These are phyloP conservation scores for Puccinia novopanici DNA, from an alignment of 1,284 basidiomycete genomes.

Conservation along the genomic window DNA sequence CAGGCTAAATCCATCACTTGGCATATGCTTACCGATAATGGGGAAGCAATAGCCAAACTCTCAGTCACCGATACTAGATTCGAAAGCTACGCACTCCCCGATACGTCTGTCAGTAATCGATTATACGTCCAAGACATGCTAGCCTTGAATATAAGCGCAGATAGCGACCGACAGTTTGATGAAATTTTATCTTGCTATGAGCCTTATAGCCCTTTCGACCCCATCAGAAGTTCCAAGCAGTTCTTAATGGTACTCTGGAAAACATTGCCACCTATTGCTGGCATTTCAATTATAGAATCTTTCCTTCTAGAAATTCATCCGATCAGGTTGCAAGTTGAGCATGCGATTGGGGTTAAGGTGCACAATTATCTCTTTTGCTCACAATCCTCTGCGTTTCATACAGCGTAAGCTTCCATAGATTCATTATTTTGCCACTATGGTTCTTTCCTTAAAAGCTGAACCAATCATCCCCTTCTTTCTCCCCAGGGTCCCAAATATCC, in stretches of 20 bases:
- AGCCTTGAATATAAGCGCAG: constrained; percentile 82
- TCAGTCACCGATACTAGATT: constrained; percentile 78
- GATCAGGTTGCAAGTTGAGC: constrained; percentile 81
- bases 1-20: constrained; percentile 86
- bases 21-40: constrained; percentile 81
- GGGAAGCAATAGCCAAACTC: constrained; percentile 79
- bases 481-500: constrained; percentile 51
- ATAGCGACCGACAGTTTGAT: constrained; percentile 71
- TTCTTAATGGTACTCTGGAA: too few species aligned
- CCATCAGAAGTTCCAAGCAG: constrained; percentile 24
- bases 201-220: constrained; percentile 18
- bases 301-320: constrained; percentile 84
- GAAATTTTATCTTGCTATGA: constrained; percentile 78
- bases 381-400: constrained; percentile 49
- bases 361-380: constrained; percentile 78
- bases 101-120: constrained; percentile 81
- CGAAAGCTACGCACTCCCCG: constrained; percentile 81
- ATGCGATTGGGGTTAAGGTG: constrained; percentile 74
- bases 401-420: constrained; percentile 31
- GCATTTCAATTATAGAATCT: constrained; percentile 80
- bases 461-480: background rate
- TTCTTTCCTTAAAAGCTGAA: background rate
- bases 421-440: background rate
- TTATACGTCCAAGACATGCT: constrained; percentile 73
- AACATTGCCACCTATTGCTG: too few species aligned